phyloP scores from a whole-genome alignment of 139 green algal species.

The Tetraselmis striata region DNA sequence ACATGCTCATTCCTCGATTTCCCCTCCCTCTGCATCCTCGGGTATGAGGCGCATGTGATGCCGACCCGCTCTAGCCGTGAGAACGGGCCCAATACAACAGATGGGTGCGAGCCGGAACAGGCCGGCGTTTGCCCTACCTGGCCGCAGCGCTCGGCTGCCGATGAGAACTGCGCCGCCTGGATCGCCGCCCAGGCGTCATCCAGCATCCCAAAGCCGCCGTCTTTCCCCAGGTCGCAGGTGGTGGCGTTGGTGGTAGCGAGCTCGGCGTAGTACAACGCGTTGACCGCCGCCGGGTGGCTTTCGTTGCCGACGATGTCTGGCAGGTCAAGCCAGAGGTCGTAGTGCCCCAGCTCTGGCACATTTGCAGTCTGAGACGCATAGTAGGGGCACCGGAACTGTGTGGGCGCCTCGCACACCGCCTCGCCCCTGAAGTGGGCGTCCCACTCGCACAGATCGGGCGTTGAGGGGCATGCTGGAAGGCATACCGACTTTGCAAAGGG shows the following conservation, averaged over 20 bases:
- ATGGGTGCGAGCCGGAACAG: neutral
- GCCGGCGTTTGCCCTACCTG: neutral
- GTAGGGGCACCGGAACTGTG: neutral
- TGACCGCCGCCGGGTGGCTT: neutral
- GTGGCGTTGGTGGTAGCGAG: constrained; percentile 5
- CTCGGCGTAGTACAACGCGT: constrained; percentile 7
- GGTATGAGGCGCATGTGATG: too few relatives aligned
- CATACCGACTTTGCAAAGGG: neutral
- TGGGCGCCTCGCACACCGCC: neutral
- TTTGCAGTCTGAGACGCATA: neutral
- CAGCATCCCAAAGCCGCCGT: neutral
- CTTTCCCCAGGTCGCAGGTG: neutral
- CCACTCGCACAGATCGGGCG: neutral
- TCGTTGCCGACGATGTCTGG: neutral
- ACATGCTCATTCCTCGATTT: too few relatives aligned
- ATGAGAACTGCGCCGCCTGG: too few relatives aligned
- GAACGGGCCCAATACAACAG: too few relatives aligned
- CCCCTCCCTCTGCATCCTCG: too few relatives aligned
- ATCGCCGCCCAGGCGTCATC: too few relatives aligned
- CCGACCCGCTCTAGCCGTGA: too few relatives aligned
- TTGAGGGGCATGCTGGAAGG: neutral
- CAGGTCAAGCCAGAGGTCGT: constrained; percentile 3
- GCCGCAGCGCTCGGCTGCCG: too few relatives aligned
- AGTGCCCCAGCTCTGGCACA: neutral
- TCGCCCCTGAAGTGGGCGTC: neutral